Evolutionary conservation across 225 moss, liverwort and hornwort species (phyloP).

Genomic region (Polytrichum commune): DNA sequence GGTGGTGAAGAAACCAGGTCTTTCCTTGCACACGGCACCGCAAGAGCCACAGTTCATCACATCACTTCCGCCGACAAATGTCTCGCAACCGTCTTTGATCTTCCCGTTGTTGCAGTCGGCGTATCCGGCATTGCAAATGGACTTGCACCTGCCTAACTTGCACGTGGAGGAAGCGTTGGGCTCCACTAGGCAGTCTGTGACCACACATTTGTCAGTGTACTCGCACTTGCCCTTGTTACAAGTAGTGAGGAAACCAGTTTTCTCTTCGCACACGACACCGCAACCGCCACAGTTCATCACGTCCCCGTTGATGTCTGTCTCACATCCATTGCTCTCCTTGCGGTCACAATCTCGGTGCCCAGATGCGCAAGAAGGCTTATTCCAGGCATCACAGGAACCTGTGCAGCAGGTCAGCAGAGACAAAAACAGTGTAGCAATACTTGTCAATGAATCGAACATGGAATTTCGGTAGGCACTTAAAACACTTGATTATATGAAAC

Average conservation of each 20-base stretch:
- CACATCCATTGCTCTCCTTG: not conserved
- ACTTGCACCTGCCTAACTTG: slow-evolving; percentile 8
- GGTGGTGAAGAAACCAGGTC: not conserved
- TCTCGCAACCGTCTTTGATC: slow-evolving; percentile 7
- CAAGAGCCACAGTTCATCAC: too few relatives aligned
- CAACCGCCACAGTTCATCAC: slow-evolving; percentile 7
- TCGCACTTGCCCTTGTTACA: not conserved
- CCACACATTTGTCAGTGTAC: slow-evolving; percentile 11
- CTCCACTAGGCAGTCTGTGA: not conserved
- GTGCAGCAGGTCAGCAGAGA: too few relatives aligned
- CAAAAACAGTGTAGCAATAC: too few relatives aligned
- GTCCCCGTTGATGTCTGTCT: not conserved
- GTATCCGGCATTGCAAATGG: slow-evolving; percentile 5
- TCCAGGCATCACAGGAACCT: too few relatives aligned
- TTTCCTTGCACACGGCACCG: too few relatives aligned
- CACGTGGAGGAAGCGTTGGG: not conserved
- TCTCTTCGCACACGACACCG: slow-evolving; percentile 4
- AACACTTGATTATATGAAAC: too few relatives aligned
- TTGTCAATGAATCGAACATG: too few relatives aligned
- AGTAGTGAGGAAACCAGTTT: not conserved
- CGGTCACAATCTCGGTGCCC: too few relatives aligned
- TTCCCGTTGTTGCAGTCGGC: slow-evolving; percentile 6
- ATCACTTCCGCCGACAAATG: too few relatives aligned
- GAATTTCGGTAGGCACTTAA: too few relatives aligned
- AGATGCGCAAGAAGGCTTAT: too few relatives aligned